Evolutionary conservation across 2,329 filamentous ascomycete genomes (phyloP), one percentile per base, ranked within the genome.

Genomic region (Chaetomium globosum): DNA sequence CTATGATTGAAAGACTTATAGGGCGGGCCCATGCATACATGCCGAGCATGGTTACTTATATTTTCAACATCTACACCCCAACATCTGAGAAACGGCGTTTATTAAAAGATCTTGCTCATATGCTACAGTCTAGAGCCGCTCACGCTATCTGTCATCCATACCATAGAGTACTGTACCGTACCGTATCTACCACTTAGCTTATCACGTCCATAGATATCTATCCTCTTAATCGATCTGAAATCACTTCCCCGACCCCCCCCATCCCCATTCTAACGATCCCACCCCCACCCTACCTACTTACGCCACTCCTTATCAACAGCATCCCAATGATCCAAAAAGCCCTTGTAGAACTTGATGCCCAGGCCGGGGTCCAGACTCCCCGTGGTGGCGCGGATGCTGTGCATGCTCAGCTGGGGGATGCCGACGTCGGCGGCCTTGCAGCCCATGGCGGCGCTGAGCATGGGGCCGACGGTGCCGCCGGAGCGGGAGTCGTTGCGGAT

Each of bases 401-500:
- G 94, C 94, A 98, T 98, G 74, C 90, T 94, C 71, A 97, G 79
- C 80, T 98, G 94, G 5, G 93, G 89, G 73, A 98, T 89, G 16
- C 94, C 94, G 0, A 91, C 92, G 75, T 98, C 94, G 57, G 95
- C 90, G 0, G 92, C 87, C 59, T 91, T 81, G 65, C 96, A 88
- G 33, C 94, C 94, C 78, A 95, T 90, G 31, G 85, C 86, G 31
- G 89, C 87, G 70, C 88, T 92, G 43, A 97, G 83, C 85, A 93
- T 93, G 0, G 95, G 95, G 0, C 95, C 95, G n/a, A 98, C 93
- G 0, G 95, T 99, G 19, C 95, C 95, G 33, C 95, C 95, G 73
- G 88, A 92, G 62, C 94, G 83, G 10, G 85, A 89, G 78, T 98
- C 95, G 75, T 98, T 99, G 64, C 95, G 83, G 75, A 98, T 98